Evolutionary conservation across 768 basidiomycete genomes (phyloP).

Genomic region (Agrocybe pediades): DNA sequence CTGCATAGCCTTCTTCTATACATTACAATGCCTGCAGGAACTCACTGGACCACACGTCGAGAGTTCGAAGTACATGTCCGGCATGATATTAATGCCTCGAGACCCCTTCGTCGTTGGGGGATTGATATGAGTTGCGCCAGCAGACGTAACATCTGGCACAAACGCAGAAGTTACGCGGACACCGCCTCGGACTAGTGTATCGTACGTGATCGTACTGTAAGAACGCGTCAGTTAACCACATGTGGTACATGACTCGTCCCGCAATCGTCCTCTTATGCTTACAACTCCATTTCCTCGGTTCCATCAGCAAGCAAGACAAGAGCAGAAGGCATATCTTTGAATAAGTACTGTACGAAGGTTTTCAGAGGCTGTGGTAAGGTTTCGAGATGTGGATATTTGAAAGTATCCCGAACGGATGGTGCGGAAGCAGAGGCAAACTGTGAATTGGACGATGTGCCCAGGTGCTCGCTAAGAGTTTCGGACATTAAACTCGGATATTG

Average conservation of each 20-base stretch:
- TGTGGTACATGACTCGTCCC: background rate
- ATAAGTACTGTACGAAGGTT: too few species aligned
- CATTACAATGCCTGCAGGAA: background rate
- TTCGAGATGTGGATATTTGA: too few species aligned
- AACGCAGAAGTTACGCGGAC: constrained; percentile 67
- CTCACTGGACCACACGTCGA: constrained; percentile 49
- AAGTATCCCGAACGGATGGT: too few species aligned
- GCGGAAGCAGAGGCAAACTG: too few species aligned
- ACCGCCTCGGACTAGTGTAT: constrained; percentile 80
- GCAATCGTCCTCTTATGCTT: constrained; percentile 22
- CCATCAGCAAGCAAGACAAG: constrained; percentile 78
- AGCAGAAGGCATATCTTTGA: constrained; percentile 64
- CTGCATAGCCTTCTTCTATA: background rate
- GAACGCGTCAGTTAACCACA: background rate
- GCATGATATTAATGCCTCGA: constrained; percentile 71
- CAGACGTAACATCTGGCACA: constrained; percentile 37
- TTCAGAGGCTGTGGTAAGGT: too few species aligned
- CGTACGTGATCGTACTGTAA: constrained; percentile 75
- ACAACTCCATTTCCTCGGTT: constrained; percentile 93
- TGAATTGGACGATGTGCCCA: too few species aligned
- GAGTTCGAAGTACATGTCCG: constrained; percentile 57
- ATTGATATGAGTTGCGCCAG: constrained; percentile 25
- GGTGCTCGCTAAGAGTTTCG: too few species aligned
- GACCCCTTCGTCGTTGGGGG: constrained; percentile 64
- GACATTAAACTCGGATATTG: too few species aligned